Evolutionary conservation across 305 asterid species (phyloP), one percentile per base, ranked within the genome.

Genomic region (Fraxinus paxiana): DNA sequence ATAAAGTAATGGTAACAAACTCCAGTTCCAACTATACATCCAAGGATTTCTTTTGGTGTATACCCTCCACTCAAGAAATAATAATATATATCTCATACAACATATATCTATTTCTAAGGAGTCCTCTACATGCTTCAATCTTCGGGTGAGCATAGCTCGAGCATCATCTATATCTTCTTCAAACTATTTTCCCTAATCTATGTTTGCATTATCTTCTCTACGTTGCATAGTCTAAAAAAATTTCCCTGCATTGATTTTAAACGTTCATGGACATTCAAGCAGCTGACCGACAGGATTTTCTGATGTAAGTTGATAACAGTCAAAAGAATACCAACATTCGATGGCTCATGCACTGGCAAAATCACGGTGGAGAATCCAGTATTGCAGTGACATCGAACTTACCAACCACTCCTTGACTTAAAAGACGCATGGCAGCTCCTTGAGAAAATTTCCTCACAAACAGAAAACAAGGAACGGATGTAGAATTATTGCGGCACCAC

Each of bases 351-450:
- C n/a, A 63, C 77, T 2, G 71, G 67, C 8, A 65, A 81, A 67
- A 54, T 90, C 88, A 86, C 4, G 88, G 87, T 26, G 87, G 86
- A 37, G 87, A 81, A 75, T 83, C 86, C 84, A 88, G 80, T 48
- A 90, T 56, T 51, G 88, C 38, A 6, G 97, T 67, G 65, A 79
- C 77, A 10, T 90, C 94, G 61, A 89, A 89, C 75, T 82, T 89
- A 83, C 90, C 89, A 7, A 87, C 92, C 31, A 88, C 83, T 81
- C 95, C 97, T 84, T 87, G 89, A 79, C 97, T 90, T 82, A 94
- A 86, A 79, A 96, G 94, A 83, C 94, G 99, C 98, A 93, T 91
- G 12, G 97, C 99, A 34, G 97, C 99, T 79, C 94, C 98, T 84
- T 81, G 88, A 73, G 99, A 92, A 87, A 96, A 94, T 81, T 96